phyloP scores from a whole-genome alignment of 2,329 filamentous ascomycete species.

The Capronia epimyces region DNA sequence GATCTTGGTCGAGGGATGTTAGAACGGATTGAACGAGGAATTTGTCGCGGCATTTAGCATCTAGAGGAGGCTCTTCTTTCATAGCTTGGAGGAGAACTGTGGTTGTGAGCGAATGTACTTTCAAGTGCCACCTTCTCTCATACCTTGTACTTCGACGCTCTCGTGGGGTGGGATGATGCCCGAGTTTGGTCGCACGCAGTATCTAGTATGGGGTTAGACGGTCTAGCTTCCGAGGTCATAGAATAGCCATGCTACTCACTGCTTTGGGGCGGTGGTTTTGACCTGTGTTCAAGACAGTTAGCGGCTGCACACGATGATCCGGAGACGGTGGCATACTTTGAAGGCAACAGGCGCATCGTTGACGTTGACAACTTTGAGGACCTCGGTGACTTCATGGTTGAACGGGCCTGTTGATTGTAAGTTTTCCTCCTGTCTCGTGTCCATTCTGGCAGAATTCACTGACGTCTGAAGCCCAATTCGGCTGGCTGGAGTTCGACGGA shows the following conservation, averaged over 20 bases:
- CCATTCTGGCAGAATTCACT: conserved; percentile 28
- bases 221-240: conserved; percentile 6
- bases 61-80: conserved; percentile 84
- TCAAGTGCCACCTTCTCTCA: background rate
- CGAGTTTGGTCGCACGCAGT: conserved; percentile 95
- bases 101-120: conserved; percentile 2
- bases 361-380: conserved; percentile 54
- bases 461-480: conserved; percentile 91
- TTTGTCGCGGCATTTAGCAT: conserved; percentile 92
- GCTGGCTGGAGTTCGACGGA: conserved; percentile 87
- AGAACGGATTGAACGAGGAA: conserved; percentile 91
- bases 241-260: conserved; percentile 57
- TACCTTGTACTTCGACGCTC: conserved; percentile 89
- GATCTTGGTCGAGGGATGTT: conserved; percentile 75
- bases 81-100: conserved; percentile 92
- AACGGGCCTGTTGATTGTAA: conserved; percentile 51
- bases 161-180: conserved; percentile 88
- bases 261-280: conserved; percentile 97
- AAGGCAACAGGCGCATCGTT: conserved; percentile 57
- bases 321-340: conserved; percentile 42
- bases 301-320: conserved; percentile 13
- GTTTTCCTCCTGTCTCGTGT: background rate
- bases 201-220: conserved; percentile 53
- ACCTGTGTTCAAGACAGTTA: conserved; percentile 53
- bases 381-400: conserved; percentile 59